phyloP scores from a whole-genome alignment of 2,329 filamentous ascomycete genomes.

The Phyllosticta paracitricarpa region DNA sequence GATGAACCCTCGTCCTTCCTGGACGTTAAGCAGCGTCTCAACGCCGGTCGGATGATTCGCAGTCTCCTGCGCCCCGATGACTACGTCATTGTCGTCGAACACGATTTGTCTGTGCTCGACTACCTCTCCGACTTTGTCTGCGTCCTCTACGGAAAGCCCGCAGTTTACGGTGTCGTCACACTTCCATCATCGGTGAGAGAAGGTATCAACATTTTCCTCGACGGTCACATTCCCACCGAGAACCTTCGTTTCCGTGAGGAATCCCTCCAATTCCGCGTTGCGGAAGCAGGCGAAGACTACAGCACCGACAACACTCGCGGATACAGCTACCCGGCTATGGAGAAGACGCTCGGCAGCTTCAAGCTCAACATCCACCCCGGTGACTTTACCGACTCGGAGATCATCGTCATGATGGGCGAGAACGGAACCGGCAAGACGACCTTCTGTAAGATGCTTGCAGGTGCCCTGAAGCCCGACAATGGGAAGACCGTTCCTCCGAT shows the following conservation, averaged over 20 bases:
- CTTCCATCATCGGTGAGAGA: constrained; percentile 92
- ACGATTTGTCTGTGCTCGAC: constrained; percentile 96
- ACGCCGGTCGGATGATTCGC: constrained; percentile 84
- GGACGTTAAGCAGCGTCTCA: constrained; percentile 97
- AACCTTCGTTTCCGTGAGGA: constrained; percentile 98
- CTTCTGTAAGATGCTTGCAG: constrained; percentile 92
- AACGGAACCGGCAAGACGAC: constrained; percentile 99
- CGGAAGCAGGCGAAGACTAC: constrained; percentile 82
- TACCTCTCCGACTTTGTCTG: constrained; percentile 99
- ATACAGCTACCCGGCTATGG: constrained; percentile 82
- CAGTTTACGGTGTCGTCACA: constrained; percentile 95
- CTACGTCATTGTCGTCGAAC: constrained; percentile 98
- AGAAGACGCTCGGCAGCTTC: constrained; percentile 87
- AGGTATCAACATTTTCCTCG: constrained; percentile 98
- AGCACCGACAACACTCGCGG: constrained; percentile 72
- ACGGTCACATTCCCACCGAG: constrained; percentile 95
- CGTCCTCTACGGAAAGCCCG: constrained; percentile 89
- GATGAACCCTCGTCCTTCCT: constrained; percentile 98
- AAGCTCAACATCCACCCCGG: constrained; percentile 71
- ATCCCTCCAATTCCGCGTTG: constrained; percentile 88
- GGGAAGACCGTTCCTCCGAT: constrained; percentile 72
- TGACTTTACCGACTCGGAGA: constrained; percentile 93
- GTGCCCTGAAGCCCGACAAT: constrained; percentile 82
- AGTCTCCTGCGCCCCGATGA: constrained; percentile 79
- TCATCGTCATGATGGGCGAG: constrained; percentile 99